Base-by-base conservation (phyloP, 768 basidiomycete genomes). In the Lyophyllum semitale region DNA sequence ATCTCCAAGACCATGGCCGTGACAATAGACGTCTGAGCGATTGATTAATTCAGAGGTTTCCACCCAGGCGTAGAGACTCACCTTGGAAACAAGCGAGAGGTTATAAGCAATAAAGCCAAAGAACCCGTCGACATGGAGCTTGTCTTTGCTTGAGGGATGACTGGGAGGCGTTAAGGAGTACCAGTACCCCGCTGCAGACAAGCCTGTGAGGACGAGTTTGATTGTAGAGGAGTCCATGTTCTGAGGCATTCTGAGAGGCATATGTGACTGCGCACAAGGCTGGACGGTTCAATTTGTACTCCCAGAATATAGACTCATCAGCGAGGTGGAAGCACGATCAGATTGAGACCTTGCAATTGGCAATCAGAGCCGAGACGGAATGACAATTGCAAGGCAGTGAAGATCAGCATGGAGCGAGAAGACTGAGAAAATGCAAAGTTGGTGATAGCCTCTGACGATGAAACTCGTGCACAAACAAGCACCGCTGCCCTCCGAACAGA, bases 131-230 rank as follows among this genome's bases (percentile, higher is more conserved):
- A 50, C 35, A 38, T 50, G 48, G 25, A 50, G 48, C 23, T 50
- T 37, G 35, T 50, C 48, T 38, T 38, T 50, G 23, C 20, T n/a
- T 15, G 48, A 50, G 15, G 48, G 48, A 15, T 50, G 38, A 35
- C 18, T 38, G 18, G 48, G 48, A 1, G 48, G 48, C 4, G 48
- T 50, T 35, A 50, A 38, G 8, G 48, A 50, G 48, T 35, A 50
- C 48, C 48, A 50, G 48, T 50, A 50, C 8, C 33, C 48, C 37
- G 25, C 32, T 25, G 48, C 48, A 6, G 48, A n/a, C 18, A 50
- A 35, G 2, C 23, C 48, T 12, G 32, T 38, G 8, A 50, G 48
- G 33, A 25, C 18, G 6, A 26, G 18, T 25, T 50, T 50, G 23
- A 38, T n/a, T 23, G 13, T 22, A 35, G 33, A 35, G 35, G 30